Evolutionary conservation across 257 asterid genomes (phyloP), one percentile per base, ranked within the genome.

Genomic region (Buddleja alternifolia): DNA sequence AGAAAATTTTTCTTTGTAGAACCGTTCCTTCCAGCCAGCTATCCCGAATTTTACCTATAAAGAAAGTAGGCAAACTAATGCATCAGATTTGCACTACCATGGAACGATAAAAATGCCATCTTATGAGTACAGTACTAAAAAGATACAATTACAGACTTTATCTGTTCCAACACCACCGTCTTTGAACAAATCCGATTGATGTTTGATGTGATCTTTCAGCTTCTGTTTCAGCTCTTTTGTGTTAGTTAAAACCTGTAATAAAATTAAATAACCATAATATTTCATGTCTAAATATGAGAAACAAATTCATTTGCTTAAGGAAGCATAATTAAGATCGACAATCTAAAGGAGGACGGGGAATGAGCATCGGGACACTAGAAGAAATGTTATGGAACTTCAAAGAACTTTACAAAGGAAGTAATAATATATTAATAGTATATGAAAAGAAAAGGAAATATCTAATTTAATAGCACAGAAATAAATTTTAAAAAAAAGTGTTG

Each of bases 1-100:
- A 17, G 67, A 69, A 47, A 88, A 82, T 25, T 88, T 88, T 57
- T 70, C 87, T 32, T 48, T 72, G 44, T 85, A 88, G 11, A 80
- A 88, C 11, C 92, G 67, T 46, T 78, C 81, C 57, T 46, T 80
- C 79, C 84, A 88, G 11, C 95, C 90, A 0, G 58, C 60, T 0
- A 7, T 51, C 24, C 88, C 81, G 0, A 85, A 58, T 78, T 80
- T 85, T 56, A 88, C 86, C 95, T 88, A n/a, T n/a, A n/a, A n/a
- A n/a, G n/a, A n/a, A n/a, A 52, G 4, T 25, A 48, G 63, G 36
- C 11, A 39, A 51, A 10, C n/a, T n/a, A 23, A 40, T 34, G 20
- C 41, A 24, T 32, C 19, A 9, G 19, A 12, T 1, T 69, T 23
- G 16, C 10, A 66, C 10, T 41, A 29, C 11, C 9, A 52, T 29